Percentiles rank a stretch among this genome's conserved stretches.
phyloP scores from a whole-genome alignment of 2,329 filamentous ascomycete species.

The Xylariales sp. region DNA sequence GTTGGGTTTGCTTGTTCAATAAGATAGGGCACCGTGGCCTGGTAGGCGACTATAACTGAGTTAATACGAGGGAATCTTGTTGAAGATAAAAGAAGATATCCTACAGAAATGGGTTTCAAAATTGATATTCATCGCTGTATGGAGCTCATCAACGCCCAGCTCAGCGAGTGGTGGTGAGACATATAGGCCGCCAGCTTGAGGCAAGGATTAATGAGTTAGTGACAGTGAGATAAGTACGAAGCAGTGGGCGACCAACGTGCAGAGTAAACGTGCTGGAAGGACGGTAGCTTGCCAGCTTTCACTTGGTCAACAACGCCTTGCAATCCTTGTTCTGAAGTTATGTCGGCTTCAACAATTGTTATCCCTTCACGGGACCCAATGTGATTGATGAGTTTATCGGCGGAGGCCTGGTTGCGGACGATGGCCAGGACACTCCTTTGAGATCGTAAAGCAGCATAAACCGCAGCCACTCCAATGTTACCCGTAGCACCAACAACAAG shows the following conservation, averaged over 20 bases:
- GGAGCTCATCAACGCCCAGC: conserved; percentile 15
- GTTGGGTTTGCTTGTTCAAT: conserved; percentile 19
- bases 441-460: conserved; percentile 22
- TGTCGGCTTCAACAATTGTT: conserved; percentile 26
- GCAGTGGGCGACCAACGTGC: conserved; percentile 16
- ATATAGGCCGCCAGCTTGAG: conserved; percentile 21
- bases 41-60: conserved; percentile 21
- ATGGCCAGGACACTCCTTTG: conserved; percentile 29
- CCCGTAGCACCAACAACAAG: conserved; percentile 33
- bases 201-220: neutral
- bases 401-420: conserved; percentile 28
- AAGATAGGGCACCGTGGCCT: conserved; percentile 25
- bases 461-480: conserved; percentile 30
- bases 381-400: conserved; percentile 26
- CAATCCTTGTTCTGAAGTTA: conserved; percentile 24
- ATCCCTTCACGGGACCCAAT: conserved; percentile 23
- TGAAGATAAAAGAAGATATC: conserved; percentile 3
- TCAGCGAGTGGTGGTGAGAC: conserved; percentile 14
- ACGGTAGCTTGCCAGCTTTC: conserved; percentile 24
- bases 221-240: neutral
- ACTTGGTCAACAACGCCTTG: conserved; percentile 29
- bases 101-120: conserved; percentile 28
- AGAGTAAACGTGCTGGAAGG: conserved; percentile 33
- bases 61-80: neutral
- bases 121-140: conserved; percentile 14